Evolutionary conservation across 108 stramenopile species (phyloP), one percentile per base, ranked within the genome.

Genomic region (Aureococcus anophagefferens): DNA sequence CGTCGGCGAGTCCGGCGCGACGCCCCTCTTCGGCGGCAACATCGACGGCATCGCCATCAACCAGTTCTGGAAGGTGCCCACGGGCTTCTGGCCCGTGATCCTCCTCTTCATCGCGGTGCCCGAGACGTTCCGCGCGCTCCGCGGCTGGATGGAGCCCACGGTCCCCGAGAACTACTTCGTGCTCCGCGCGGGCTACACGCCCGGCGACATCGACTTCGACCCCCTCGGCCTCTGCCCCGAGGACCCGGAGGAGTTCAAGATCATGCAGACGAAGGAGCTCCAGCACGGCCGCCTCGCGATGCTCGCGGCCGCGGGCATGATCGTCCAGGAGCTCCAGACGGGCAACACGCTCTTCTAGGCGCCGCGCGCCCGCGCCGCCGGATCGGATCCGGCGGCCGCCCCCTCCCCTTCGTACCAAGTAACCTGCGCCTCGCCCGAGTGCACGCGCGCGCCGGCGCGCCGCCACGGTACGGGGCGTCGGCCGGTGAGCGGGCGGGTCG

Each of bases 221-320:
- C 90, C 90, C 28, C 87, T 90, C 67, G 89, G 89, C 64, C 72
- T 91, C 63, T 80, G 78, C 67, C 90, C 90, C 14, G 66, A 71
- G 32, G 85, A 87, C 70, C 72, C 86, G 32, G 83, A 78, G 32
- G 89, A 81, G 40, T 83, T 87, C 71, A 46, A 44, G 59, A 65
- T 59, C 30, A 85, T 92, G 76, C 79, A 80, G 44, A 90, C 89
- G 67, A 92, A 92, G 91, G 91, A 92, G 76, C 86, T 92, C 33
- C 88, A 90, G 75, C 88, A 92, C 73, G 89, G 91, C 59, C 87
- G 89, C 74, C 84, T 92, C 75, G 91, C 91, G 33, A 87, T 89
- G 89, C 74, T 90, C 62, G 89, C 78, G 59, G 82, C 76, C 51
- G 86, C 86, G 46, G 89, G 89, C 36, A 81, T 88, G 65, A n/a